Evolutionary conservation across 257 asterid species (phyloP), one percentile per base, ranked within the genome.

Genomic region (Solanum peruvianum): DNA sequence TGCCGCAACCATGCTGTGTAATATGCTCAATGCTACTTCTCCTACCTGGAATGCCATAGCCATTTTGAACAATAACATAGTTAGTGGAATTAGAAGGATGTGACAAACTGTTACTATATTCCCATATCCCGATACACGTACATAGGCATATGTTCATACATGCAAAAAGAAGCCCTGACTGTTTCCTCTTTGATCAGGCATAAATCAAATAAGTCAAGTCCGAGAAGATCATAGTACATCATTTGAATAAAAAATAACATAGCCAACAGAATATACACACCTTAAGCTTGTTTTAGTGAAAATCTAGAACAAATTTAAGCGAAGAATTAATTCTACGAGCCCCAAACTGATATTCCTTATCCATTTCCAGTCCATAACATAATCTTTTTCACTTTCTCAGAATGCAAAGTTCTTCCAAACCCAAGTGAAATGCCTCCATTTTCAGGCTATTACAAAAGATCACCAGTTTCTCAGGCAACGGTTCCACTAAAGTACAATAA

Each of bases 1-100:
- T 81, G 99, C 95, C 88, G 95, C 98, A 80, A 95, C 99, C 99
- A 97, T 97, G 94, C 96, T 95, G 93, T 95, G 99, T 86, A 97
- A 93, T 89, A 95, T 94, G 90, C 96, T 94, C 86, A 97, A 87
- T 66, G 99, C 99, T 84, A 93, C 94, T 90, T 97, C 98, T 75
- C 99, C 98, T 75, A 94, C 99, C 99, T 97, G 94, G 70, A 89
- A 81, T 82, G 69, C 10, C 85, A 31, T 29, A 49, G 9, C 45
- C 85, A 81, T 47, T 81, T 81, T 81, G 69, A 88, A 86, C 60
- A 87, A 82, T 58, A 86, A 72, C 58, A 42, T 72, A 70, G 33
- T 83, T 42, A 86, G 87, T 81, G 62, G 69, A 47, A 29, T 45
- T 49, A 47, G 67, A 81, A 49, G 85, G 7, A 49, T 49, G 69